Percentiles rank a stretch among this genome's conserved stretches.
These are phyloP conservation scores for Entelexis paramagnoliae DNA, from an alignment of 1,139 yeast genomes.

Conservation along the genomic window DNA sequence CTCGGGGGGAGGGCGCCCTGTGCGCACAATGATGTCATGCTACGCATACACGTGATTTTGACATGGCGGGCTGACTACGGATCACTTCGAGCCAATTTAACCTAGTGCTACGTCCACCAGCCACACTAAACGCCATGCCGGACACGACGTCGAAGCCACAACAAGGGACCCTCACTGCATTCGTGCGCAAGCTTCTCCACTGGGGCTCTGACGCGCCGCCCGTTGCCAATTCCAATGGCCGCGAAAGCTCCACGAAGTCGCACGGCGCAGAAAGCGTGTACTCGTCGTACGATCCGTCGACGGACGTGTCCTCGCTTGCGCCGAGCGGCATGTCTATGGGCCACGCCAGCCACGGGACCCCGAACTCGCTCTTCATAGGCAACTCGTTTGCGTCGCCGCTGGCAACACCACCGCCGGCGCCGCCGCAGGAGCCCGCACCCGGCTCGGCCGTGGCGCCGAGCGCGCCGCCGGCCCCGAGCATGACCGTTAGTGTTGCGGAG, in stretches of 20 bases:
- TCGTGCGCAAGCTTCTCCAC: constrained; percentile 7
- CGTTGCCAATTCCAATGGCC: not conserved
- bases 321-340: not conserved
- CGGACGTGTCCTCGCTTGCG: constrained; percentile 5
- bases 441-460: not conserved
- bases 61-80: not conserved
- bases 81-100: not conserved
- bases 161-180: not conserved
- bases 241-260: not conserved
- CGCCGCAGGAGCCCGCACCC: not conserved
- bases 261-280: constrained; percentile 1
- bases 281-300: constrained; percentile 2
- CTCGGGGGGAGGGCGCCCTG: too few species aligned
- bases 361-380: not conserved
- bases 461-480: not conserved
- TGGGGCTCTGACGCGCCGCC: constrained; percentile 6
- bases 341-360: not conserved
- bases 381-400: not conserved
- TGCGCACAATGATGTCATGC: not conserved
- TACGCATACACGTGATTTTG: not conserved
- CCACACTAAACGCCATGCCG: not conserved
- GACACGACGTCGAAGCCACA: not conserved
- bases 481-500: constrained; percentile 3
- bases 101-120: not conserved
- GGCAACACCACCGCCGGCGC: not conserved